These are phyloP conservation scores for Hypoxylon perforatum DNA, from an alignment of 495 filamentous ascomycete genomes.

Conservation along the genomic window DNA sequence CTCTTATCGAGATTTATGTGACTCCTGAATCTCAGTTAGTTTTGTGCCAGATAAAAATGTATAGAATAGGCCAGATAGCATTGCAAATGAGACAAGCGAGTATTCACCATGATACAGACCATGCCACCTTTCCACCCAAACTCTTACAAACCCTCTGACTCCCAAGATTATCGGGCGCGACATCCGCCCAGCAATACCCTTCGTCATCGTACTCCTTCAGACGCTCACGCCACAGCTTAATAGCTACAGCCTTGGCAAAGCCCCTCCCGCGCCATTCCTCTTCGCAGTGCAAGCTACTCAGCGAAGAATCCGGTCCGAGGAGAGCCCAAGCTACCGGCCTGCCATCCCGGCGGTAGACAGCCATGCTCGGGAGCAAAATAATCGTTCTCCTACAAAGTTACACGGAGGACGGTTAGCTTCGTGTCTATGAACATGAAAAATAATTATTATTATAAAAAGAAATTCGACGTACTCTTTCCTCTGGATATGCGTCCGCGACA, in stretches of 20 bases:
- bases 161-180: constrained; percentile 50
- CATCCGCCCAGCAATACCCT: constrained; percentile 55
- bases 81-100: constrained; percentile 1
- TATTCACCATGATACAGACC: constrained; percentile 57
- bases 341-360: constrained; percentile 47
- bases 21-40: constrained; percentile 32
- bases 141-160: constrained; percentile 58
- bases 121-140: constrained; percentile 51
- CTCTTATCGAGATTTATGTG: constrained; percentile 39
- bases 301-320: constrained; percentile 46
- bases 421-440: too few relatives aligned
- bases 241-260: constrained; percentile 56
- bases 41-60: background rate
- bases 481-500: constrained; percentile 47
- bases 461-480: constrained; percentile 50
- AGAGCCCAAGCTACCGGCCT: constrained; percentile 58
- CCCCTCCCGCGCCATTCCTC: constrained; percentile 55
- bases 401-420: background rate
- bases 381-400: constrained; percentile 46
- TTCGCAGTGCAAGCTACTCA: constrained; percentile 45
- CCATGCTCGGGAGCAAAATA: constrained; percentile 49
- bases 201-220: constrained; percentile 51
- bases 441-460: too few relatives aligned
- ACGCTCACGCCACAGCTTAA: constrained; percentile 54
- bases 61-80: constrained; percentile 6